phyloP scores from a whole-genome alignment of 2,329 filamentous ascomycete species.

The Penicillium frequentans region DNA sequence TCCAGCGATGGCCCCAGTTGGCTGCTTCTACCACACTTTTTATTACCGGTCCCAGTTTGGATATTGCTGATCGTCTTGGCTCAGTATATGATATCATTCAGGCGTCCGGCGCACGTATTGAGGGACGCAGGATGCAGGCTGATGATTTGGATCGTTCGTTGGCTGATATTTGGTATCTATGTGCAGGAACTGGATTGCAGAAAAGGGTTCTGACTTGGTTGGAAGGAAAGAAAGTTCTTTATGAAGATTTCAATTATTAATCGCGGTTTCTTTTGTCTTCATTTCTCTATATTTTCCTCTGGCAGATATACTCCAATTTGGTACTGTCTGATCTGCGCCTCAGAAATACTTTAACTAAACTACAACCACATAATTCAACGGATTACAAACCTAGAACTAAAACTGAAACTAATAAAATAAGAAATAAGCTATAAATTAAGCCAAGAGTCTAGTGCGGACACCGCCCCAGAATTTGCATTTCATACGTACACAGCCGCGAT shows the following conservation, averaged over 20 bases:
- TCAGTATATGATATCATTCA: conserved; percentile 57
- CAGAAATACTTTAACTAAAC: no score
- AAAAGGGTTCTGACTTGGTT: conserved; percentile 55
- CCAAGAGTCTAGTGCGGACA: not conserved
- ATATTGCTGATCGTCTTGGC: not conserved
- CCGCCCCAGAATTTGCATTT: not conserved
- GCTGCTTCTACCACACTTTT: not conserved
- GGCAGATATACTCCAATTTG: not conserved
- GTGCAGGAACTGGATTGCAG: conserved; percentile 54
- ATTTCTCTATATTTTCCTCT: not conserved
- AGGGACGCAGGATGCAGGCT: conserved; percentile 49
- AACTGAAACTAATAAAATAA: not conserved
- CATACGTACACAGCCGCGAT: conserved; percentile 7
- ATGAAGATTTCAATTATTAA: not conserved
- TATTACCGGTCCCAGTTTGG: not conserved
- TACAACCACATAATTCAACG: no score
- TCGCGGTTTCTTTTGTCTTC: not conserved
- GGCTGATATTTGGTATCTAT: conserved; percentile 59
- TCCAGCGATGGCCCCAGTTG: not conserved
- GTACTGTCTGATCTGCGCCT: no score
- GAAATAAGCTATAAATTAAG: not conserved
- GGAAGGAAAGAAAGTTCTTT: conserved; percentile 30
- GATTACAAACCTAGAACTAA: no score
- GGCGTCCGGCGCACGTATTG: conserved; percentile 33
- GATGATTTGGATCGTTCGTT: conserved; percentile 46